Evolutionary conservation across 169 alveolate species (phyloP).

Genomic region (Plasmodium falciparum): DNA sequence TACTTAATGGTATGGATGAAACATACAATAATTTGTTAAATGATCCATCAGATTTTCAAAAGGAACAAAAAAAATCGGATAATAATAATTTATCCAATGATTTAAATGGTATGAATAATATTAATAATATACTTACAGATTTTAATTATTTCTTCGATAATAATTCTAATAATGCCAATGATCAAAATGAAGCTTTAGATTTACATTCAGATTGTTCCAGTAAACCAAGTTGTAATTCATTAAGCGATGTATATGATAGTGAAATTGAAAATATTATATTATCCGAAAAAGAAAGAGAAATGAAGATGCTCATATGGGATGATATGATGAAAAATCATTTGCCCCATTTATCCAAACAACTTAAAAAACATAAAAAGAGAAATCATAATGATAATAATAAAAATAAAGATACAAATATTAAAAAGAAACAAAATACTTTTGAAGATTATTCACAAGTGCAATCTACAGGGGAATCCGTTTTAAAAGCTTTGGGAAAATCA

Average conservation of each 20-base stretch:
- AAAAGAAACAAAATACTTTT: constrained; percentile 73
- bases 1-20: constrained; percentile 64
- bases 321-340: constrained; percentile 88
- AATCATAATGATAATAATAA: constrained; percentile 74
- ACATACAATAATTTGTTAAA: constrained; percentile 26
- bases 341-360: constrained; percentile 86
- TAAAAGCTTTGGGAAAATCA: constrained; percentile 65
- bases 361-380: constrained; percentile 79
- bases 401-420: constrained; percentile 77
- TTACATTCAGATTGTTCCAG: constrained; percentile 23
- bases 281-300: constrained; percentile 85
- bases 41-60: background rate
- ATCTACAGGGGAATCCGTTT: constrained; percentile 71
- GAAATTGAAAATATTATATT: constrained; percentile 85
- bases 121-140: constrained; percentile 37
- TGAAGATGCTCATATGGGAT: constrained; percentile 90
- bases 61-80: background rate
- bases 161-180: constrained; percentile 28
- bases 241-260: constrained; percentile 80
- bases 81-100: background rate
- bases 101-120: background rate
- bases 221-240: constrained; percentile 34
- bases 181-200: constrained; percentile 9
- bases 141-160: constrained; percentile 56
- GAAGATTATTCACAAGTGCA: constrained; percentile 63